Percentiles rank a stretch among this genome's conserved stretches.
Evolutionary conservation across 768 basidiomycete species (phyloP).

Genomic region (Dacryopinax primogenitus): DNA sequence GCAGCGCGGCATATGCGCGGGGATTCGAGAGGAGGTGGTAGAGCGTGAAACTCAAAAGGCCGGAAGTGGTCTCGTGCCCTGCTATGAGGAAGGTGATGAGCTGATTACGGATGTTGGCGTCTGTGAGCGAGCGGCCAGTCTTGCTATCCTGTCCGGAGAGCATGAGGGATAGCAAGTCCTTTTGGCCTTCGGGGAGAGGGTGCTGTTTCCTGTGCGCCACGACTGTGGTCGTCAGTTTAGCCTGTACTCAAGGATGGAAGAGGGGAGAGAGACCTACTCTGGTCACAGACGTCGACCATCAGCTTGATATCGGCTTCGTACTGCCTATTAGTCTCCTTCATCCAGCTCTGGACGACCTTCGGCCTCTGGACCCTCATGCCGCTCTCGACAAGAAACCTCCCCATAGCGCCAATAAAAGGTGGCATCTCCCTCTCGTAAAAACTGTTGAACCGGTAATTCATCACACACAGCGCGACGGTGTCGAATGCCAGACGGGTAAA

Average conservation of each 20-base stretch:
- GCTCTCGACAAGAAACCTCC: conserved; percentile 32
- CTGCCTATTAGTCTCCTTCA: conserved; percentile 28
- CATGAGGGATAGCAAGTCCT: conserved; percentile 39
- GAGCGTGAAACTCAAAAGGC: conserved; percentile 32
- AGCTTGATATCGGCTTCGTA: conserved; percentile 33
- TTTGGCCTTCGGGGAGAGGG: conserved; percentile 28
- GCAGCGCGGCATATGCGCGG: conserved; percentile 34
- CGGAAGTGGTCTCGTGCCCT: conserved; percentile 33
- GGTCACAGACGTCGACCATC: conserved; percentile 33
- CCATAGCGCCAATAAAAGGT: conserved; percentile 19
- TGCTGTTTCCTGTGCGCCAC: conserved; percentile 31
- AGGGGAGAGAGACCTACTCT: conserved; percentile 25
- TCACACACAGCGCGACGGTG: conserved; percentile 36
- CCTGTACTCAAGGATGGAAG: neutral
- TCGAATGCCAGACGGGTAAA: conserved; percentile 40
- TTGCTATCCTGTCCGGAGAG: conserved; percentile 34
- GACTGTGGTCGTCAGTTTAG: conserved; percentile 23
- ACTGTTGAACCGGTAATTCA: conserved; percentile 29
- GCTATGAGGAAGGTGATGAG: conserved; percentile 42
- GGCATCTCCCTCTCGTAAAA: conserved; percentile 17
- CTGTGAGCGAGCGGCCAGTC: conserved; percentile 32
- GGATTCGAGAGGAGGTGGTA: conserved; percentile 38
- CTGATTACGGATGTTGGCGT: conserved; percentile 35
- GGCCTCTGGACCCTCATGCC: conserved; percentile 30
- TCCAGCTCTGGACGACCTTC: conserved; percentile 27